These are phyloP conservation scores for Schizothecium vesticola DNA, from an alignment of 495 filamentous ascomycete species.

Conservation along the genomic window DNA sequence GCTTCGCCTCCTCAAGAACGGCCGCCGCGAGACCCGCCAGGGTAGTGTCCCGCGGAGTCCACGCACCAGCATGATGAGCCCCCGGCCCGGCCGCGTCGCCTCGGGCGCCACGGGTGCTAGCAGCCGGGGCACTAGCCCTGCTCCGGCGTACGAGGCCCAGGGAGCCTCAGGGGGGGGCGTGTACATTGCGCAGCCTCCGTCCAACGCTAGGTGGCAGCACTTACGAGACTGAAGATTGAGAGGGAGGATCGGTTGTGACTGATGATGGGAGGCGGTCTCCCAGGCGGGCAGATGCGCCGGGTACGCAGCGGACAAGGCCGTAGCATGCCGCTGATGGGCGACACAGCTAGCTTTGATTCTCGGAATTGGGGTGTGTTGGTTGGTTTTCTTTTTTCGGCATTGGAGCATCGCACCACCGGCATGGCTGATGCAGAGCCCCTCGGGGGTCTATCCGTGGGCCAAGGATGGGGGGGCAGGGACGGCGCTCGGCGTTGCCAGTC, in stretches of 20 bases:
- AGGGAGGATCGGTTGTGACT: background rate
- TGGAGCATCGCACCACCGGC: background rate
- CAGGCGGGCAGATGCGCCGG: background rate
- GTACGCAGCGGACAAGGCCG: background rate
- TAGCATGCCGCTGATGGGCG: background rate
- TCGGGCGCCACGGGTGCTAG: slow-evolving; percentile 28
- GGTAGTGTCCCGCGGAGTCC: slow-evolving; percentile 46
- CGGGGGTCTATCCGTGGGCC: background rate
- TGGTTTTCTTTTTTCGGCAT: background rate
- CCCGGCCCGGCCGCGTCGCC: slow-evolving; percentile 28
- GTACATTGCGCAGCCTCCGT: slow-evolving; percentile 18
- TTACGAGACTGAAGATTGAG: background rate
- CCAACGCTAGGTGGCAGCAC: slow-evolving; percentile 1
- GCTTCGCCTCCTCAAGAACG: slow-evolving; percentile 39
- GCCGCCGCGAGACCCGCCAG: slow-evolving; percentile 45
- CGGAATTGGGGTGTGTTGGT: background rate
- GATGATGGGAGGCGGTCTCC: background rate
- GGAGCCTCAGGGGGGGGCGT: slow-evolving; percentile 17
- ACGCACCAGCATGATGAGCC: slow-evolving; percentile 38
- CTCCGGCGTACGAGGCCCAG: slow-evolving; percentile 24
- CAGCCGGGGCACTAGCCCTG: slow-evolving; percentile 44
- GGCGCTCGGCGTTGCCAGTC: background rate
- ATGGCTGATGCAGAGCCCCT: background rate
- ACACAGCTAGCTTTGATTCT: background rate
- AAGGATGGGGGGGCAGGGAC: background rate